Evolutionary conservation across 2,329 filamentous ascomycete genomes (phyloP), one percentile per base, ranked within the genome.

Genomic region (Xylariaceae sp.): DNA sequence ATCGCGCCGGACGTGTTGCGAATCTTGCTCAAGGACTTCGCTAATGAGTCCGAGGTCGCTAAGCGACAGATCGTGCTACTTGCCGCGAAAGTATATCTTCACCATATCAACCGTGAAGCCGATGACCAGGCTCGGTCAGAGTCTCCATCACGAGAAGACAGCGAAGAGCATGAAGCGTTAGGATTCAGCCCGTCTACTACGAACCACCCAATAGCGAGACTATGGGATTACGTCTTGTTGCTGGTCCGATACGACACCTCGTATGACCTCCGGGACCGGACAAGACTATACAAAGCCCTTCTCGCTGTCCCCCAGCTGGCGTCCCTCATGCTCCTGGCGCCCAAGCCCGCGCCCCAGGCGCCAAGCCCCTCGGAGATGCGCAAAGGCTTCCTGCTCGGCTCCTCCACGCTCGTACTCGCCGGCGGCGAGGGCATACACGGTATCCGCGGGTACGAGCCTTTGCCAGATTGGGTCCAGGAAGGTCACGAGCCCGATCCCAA

Each of bases 11-110:
- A 98, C 55, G 88, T 97, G 5, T 68, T 97, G 23, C 80, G 92
- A 6, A 90, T 97, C 30, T 67, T 98, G 2, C 75, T 88, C 31
- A 90, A 88, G 59, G 83, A 82, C 13, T 98, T 97, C 56, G 71
- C 81, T 1, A 79, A 81, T 45, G 92, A 98, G 64, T 81, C 81
- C 1, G 88, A 96, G 57, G 72, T 82, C 18, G 88, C 88, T 9
- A 95, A 94, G 61, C 74, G 88, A 42, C 92, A 98, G 60, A 94
- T 97, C 48, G 74, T 98, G 12, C 71, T 98, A 1, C 73, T 98
- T 3, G 92, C 86, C 5, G 90, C 92, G n/a, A 97, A 97, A 58
- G 88, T 97, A 2, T 97, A 97, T 57, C 73, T 97, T 12, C 88
- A 97, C 54, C 79, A 94, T 57, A 64, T 97, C 27, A 88, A 88